Base-by-base conservation (phyloP, 2,329 filamentous ascomycete genomes). In the Neonectria coccinea region DNA sequence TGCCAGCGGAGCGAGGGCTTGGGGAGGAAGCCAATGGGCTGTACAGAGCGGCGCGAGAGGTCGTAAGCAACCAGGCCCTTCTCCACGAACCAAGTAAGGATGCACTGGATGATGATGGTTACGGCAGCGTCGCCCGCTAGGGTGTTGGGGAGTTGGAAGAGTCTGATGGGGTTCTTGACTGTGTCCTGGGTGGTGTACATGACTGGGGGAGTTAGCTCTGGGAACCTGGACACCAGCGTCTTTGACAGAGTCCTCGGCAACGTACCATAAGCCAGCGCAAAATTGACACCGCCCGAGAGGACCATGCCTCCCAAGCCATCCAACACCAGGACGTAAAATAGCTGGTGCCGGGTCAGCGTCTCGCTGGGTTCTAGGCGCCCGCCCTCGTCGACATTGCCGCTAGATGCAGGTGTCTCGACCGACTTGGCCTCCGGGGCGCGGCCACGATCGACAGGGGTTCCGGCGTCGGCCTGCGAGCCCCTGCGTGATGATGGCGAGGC, bases 51-150 rank as follows among this genome's bases (percentile, higher is more conserved):
- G 36, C 75, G 75, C 22, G 74, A 76, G 20, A 87, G 74, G 73
- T 86, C 84, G 22, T 77, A 75, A 67, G 81, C 81, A 27, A 87
- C 83, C n/a, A 86, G 72, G 29, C 79, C 62, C 39, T 80, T 75
- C 70, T 86, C 83, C 45, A 85, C 75, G 55, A 84, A 75, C 84
- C 85, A 87, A 22, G 85, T 87, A 51, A 85, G 76, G 66, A 84
- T 72, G 67, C 77, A 81, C 72, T 86, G 84, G 55, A 86, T 56
- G 65, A 86, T 77, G 62, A 85, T 79, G n/a, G 85, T 86, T 44
- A 87, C 77, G 41, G 78, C 81, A 3, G 81, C 81, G 71, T 87
- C 85, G 2, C 75, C 75, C 10, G 83, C 79, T 2, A 87, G 76
- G 1, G 84, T 86, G 67, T 84, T 84, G 65, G 85, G 84, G 29